Conservation (phyloP, 2,329 filamentous ascomycete genomes). For the Dothistroma septosporum region DNA sequence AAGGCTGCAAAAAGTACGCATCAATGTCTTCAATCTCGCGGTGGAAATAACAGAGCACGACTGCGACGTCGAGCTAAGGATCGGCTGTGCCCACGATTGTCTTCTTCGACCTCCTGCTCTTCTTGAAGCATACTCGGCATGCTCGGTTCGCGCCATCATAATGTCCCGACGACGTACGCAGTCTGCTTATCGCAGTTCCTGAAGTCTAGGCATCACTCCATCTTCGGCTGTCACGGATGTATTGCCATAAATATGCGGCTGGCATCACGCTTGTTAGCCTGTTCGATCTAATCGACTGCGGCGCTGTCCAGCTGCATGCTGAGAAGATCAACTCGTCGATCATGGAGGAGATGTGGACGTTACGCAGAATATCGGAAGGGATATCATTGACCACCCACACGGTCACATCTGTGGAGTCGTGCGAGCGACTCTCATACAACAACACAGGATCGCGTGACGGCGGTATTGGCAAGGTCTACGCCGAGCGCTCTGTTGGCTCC, state of each 20-base stretch:
- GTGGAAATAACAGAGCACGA: not conserved
- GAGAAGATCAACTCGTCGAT: no score
- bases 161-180: not conserved
- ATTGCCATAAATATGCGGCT: no score
- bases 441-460: constrained; percentile 63
- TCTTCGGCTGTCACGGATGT: not conserved
- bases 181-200: not conserved
- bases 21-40: no score
- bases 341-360: constrained; percentile 41
- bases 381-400: constrained; percentile 46
- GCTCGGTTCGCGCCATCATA: not conserved
- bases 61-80: not conserved
- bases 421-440: constrained; percentile 54
- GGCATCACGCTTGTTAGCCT: not conserved
- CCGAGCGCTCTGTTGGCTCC: constrained; percentile 65
- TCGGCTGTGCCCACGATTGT: not conserved
- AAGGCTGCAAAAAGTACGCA: no score
- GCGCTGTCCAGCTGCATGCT: not conserved
- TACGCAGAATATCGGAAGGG: constrained; percentile 45
- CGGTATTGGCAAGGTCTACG: constrained; percentile 61
- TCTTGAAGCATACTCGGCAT: not conserved
- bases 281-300: not conserved
- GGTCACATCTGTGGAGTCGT: constrained; percentile 47
- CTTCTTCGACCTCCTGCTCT: not conserved
- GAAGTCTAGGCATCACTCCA: not conserved